Base-by-base conservation (phyloP, 805 yeast species). In the Grigorovia humatica region DNA sequence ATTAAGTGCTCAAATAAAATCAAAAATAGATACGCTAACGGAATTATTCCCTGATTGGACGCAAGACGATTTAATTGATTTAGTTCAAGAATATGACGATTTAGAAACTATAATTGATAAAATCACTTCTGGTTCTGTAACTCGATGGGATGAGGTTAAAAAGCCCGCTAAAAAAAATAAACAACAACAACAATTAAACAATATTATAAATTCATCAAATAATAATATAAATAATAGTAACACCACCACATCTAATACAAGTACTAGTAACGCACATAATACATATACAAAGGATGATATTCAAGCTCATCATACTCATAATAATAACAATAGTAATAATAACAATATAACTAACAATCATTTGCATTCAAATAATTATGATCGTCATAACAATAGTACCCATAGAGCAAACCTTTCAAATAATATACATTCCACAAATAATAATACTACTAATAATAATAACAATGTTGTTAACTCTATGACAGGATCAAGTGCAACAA, bases 21-120 rank as follows among this genome's bases (percentile, higher is more conserved):
- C 60, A 51, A 73, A 77, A 65, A 73, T 79, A 53, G 70, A 70
- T 50, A 79, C 85, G 41, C 78, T 91, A 59, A 69, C 76, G 48
- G 98, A 91, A 70, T 76, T 93, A 74, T 90, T 93, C 73, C 96
- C 97, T 45, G 96, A 87, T 65, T 93, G 99, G 99, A 78, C 86
- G 47, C 74, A 77, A 51, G 95, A 86, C 30, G 99, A 93, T 66
- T 80, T 93, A 65, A 71, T 75, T 46, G 79, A 83, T 50, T 81
- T 88, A 53, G 81, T 90, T 59, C 74, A 75, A 52, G 98, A 93
- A 70, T 79, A 83, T 56, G 75, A 81, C 56, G 89, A 85, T 65
- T 74, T 89, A 58, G 95, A 85, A 64, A 76, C 79, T 45, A 87
- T 93, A 57, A 83, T 88, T 57, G 90, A 85, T 64, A 83, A 88